Conservation (phyloP, 345 rosid species). For the Eucalyptus pauciflora region DNA sequence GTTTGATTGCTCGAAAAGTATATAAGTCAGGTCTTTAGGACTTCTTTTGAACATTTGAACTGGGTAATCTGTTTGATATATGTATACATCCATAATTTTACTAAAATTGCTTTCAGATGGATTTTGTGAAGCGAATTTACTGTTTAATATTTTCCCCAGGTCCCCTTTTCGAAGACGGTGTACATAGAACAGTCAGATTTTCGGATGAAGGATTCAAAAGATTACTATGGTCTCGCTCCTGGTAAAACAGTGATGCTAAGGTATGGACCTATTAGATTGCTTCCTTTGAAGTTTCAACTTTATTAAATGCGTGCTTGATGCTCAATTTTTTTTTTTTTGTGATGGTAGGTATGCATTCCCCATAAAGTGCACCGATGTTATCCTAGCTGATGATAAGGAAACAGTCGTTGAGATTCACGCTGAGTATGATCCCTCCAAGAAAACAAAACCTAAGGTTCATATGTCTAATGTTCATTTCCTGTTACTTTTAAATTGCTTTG, state of each 20-base stretch:
- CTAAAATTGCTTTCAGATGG: background rate
- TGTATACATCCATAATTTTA: background rate
- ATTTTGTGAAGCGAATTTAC: background rate
- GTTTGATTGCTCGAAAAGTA: background rate
- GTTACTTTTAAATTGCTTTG: background rate
- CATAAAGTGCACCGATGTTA: conserved; percentile 52
- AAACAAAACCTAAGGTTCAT: conserved; percentile 80
- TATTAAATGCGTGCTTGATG: background rate
- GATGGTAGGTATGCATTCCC: conserved; percentile 57
- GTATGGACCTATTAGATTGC: conserved; percentile 11
- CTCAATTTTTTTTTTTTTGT: background rate
- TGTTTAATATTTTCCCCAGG: conserved; percentile 14
- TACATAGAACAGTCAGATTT: conserved; percentile 89
- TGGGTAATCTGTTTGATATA: background rate
- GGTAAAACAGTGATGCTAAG: conserved; percentile 87
- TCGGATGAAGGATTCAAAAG: conserved; percentile 91
- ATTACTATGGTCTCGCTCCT: conserved; percentile 89
- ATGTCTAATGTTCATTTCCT: background rate
- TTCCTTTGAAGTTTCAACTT: background rate
- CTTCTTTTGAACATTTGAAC: background rate
- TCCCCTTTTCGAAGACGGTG: conserved; percentile 69
- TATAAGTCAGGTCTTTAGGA: background rate
- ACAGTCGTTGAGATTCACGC: conserved; percentile 63
- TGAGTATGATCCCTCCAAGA: conserved; percentile 80
- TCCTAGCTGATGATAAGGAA: conserved; percentile 71